phyloP scores from a whole-genome alignment of 208 protist species.

The Tritrichomonas musculus region DNA sequence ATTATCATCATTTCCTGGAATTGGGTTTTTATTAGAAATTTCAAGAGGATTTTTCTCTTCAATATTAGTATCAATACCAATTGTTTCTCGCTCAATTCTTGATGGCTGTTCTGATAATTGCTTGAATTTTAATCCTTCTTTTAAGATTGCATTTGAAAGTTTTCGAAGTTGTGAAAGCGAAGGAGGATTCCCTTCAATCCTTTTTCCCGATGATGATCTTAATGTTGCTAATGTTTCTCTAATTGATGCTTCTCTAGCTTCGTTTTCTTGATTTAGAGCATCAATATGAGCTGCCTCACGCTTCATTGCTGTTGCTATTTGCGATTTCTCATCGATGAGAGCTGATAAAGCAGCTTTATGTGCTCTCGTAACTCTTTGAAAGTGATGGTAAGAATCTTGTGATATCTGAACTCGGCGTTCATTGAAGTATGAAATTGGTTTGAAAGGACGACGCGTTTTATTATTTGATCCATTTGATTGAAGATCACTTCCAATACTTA shows the following conservation, averaged over 20 bases:
- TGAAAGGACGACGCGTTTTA: background rate
- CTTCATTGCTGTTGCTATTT: background rate
- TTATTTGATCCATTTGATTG: background rate
- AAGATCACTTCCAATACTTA: background rate
- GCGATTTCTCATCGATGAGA: background rate
- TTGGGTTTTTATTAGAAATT: background rate
- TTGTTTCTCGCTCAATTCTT: background rate
- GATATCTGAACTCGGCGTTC: background rate
- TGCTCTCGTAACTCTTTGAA: background rate
- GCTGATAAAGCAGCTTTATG: background rate
- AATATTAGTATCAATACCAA: background rate
- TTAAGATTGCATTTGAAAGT: background rate
- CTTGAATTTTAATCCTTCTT: slow-evolving; percentile 18
- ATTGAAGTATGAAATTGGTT: background rate
- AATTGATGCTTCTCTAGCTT: background rate
- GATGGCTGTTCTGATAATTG: background rate
- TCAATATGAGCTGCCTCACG: background rate
- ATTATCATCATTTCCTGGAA: background rate
- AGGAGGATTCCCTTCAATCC: background rate
- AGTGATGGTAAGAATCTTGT: background rate
- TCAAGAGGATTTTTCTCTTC: background rate
- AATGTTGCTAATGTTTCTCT: background rate
- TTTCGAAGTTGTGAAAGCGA: background rate
- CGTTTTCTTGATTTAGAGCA: background rate
- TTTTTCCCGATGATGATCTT: background rate